Evolutionary conservation across 2,329 filamentous ascomycete genomes (phyloP).

Genomic region (Pestalotiopsis fici): DNA sequence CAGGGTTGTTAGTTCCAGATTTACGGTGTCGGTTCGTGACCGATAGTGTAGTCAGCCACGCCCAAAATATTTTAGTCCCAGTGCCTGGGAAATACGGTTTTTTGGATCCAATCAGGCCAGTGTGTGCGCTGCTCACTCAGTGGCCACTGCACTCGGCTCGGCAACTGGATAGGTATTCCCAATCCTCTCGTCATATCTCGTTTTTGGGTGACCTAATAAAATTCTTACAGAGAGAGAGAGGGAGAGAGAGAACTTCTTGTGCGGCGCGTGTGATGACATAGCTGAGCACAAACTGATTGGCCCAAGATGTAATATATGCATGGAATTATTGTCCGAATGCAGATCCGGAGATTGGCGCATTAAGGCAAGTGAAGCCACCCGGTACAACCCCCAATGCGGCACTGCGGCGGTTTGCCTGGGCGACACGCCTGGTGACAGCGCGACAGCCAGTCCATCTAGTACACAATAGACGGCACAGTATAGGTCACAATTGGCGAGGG

Average conservation of each 20-base stretch:
- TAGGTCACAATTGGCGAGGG: too few species aligned
- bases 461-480: too few species aligned
- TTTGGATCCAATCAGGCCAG: too few species aligned
- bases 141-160: too few species aligned
- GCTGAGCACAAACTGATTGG: neutral
- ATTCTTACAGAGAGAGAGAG: neutral
- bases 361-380: too few species aligned
- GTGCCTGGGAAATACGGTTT: neutral
- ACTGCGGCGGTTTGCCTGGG: neutral
- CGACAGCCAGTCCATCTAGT: too few species aligned
- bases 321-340: neutral
- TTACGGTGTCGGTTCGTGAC: neutral
- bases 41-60: neutral
- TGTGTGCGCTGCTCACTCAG: too few species aligned
- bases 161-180: neutral
- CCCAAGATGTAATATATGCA: neutral
- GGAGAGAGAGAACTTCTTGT: neutral
- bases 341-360: neutral
- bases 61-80: neutral
- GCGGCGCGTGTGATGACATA: neutral
- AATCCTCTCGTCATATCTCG: neutral
- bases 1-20: neutral
- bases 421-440: neutral
- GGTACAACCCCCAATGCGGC: neutral
- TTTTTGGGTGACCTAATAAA: neutral